Conservation (phyloP, 2,329 filamentous ascomycete genomes). For the Fusarium poae region DNA sequence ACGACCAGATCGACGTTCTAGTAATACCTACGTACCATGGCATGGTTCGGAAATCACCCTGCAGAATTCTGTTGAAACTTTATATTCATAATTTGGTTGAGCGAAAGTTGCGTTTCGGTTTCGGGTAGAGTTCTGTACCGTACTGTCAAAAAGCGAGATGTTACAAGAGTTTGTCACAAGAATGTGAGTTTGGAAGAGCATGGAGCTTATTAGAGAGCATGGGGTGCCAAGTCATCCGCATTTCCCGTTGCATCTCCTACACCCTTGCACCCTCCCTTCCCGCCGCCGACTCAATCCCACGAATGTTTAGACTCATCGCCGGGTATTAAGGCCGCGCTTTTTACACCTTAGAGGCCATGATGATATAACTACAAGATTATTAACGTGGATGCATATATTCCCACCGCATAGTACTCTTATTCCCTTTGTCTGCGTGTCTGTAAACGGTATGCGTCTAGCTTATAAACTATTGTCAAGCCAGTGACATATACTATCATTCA, state of each 20-base stretch:
- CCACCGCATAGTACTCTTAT: slow-evolving; percentile 14
- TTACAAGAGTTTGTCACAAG: slow-evolving; percentile 21
- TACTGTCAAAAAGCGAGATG: slow-evolving; percentile 1
- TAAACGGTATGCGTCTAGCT: slow-evolving; percentile 7
- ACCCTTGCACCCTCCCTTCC: slow-evolving; percentile 45
- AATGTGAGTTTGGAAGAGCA: slow-evolving; percentile 28
- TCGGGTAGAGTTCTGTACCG: neutral
- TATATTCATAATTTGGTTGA: neutral
- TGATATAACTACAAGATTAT: slow-evolving; percentile 12
- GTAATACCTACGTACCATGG: slow-evolving; percentile 17
- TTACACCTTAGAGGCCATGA: slow-evolving; percentile 22
- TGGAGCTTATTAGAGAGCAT: slow-evolving; percentile 31
- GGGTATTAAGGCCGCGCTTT: slow-evolving; percentile 17
- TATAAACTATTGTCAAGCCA: slow-evolving; percentile 18
- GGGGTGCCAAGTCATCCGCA: slow-evolving; percentile 50
- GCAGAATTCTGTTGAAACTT: neutral
- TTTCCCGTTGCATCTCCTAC: slow-evolving; percentile 48
- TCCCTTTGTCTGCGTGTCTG: slow-evolving; percentile 1
- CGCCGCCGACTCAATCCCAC: slow-evolving; percentile 41
- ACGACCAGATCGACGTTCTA: slow-evolving; percentile 28
- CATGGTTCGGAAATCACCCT: slow-evolving; percentile 10
- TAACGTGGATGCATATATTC: slow-evolving; percentile 13
- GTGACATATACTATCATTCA: slow-evolving; percentile 25
- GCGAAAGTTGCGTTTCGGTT: neutral
- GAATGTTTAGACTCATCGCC: slow-evolving; percentile 28